Conservation (phyloP, 1,284 basidiomycete genomes). For the Trichosporon sp. region DNA sequence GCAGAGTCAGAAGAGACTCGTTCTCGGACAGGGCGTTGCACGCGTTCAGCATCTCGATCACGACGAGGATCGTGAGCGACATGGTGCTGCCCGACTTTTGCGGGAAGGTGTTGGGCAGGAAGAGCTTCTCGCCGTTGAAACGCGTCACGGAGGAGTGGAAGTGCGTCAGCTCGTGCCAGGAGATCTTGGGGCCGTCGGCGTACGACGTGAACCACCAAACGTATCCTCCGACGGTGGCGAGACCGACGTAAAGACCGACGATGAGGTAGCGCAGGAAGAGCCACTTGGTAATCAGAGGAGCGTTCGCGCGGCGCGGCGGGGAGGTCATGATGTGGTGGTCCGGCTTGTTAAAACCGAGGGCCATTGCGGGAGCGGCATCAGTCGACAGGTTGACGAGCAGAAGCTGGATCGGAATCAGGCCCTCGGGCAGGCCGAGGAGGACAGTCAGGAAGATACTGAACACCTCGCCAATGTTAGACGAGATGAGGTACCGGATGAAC, state of each 20-base stretch:
- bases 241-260: conserved; percentile 90
- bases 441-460: conserved; percentile 98
- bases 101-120: conserved; percentile 7
- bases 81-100: conserved; percentile 85
- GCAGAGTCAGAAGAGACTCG: conserved; percentile 83
- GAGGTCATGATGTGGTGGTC: conserved; percentile 95
- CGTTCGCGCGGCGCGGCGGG: conserved; percentile 81
- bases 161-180: conserved; percentile 91
- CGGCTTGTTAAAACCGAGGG: conserved; percentile 95
- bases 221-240: conserved; percentile 93
- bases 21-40: conserved; percentile 99
- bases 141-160: conserved; percentile 83
- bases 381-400: conserved; percentile 97
- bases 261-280: conserved; percentile 94
- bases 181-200: conserved; percentile 83
- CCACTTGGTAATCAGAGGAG: conserved; percentile 90
- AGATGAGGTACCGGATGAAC: conserved; percentile 70
- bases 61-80: conserved; percentile 71
- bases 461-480: conserved; percentile 97
- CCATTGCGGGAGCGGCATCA: conserved; percentile 90
- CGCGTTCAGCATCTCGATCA: conserved; percentile 99
- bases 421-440: conserved; percentile 96
- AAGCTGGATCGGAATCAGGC: conserved; percentile 94
- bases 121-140: conserved; percentile 72
- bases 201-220: conserved; percentile 99